Evolutionary conservation across 768 basidiomycete species (phyloP).

Genomic region (Mycena polygramma): DNA sequence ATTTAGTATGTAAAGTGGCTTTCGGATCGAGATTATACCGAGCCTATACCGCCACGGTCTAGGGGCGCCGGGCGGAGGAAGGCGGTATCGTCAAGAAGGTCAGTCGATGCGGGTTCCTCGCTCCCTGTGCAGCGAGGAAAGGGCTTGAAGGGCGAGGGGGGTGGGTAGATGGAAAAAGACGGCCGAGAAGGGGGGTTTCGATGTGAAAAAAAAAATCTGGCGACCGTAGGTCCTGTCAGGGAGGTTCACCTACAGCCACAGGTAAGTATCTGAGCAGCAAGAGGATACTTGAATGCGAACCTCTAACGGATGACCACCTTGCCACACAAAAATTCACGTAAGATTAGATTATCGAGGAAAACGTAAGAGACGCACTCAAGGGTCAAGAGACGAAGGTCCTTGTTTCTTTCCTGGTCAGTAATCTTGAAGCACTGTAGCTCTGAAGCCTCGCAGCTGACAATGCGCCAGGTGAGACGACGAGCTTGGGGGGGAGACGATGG

Average conservation of each 20-base stretch:
- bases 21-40: slow-evolving; percentile 54
- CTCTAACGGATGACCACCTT: slow-evolving; percentile 87
- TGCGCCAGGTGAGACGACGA: slow-evolving; percentile 39
- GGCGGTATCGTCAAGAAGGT: slow-evolving; percentile 60
- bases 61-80: slow-evolving; percentile 57
- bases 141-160: slow-evolving; percentile 42
- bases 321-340: slow-evolving; percentile 30
- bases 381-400: slow-evolving; percentile 87
- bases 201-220: not conserved
- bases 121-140: slow-evolving; percentile 63
- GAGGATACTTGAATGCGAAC: slow-evolving; percentile 53
- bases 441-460: slow-evolving; percentile 53
- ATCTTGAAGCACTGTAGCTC: slow-evolving; percentile 61
- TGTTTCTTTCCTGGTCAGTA: slow-evolving; percentile 83
- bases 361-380: slow-evolving; percentile 66
- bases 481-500: not conserved
- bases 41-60: slow-evolving; percentile 68
- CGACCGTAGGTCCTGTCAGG: slow-evolving; percentile 63
- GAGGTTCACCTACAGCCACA: slow-evolving; percentile 76
- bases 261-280: slow-evolving; percentile 30
- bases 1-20: slow-evolving; percentile 13
- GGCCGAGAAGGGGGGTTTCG: slow-evolving; percentile 2
- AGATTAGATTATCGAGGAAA: slow-evolving; percentile 35
- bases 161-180: slow-evolving; percentile 6
- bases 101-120: slow-evolving; percentile 63